Evolutionary conservation across 1,284 basidiomycete genomes (phyloP).

Genomic region (Moesziomyces globuligerus): DNA sequence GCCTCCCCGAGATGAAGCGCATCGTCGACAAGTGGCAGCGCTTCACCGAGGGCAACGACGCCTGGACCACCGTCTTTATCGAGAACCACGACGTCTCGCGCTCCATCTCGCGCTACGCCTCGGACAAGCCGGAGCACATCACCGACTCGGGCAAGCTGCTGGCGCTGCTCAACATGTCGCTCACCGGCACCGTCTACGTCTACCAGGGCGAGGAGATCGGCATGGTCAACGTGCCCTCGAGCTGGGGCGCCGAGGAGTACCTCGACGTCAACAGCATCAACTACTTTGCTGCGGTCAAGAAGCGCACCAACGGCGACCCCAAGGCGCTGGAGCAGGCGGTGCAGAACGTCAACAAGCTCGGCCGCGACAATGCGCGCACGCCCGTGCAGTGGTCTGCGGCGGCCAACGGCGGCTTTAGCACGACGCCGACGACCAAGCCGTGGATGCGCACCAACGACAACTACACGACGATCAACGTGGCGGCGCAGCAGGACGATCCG

Average conservation of each 20-base stretch:
- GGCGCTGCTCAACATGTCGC: slow-evolving; percentile 74
- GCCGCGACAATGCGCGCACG: slow-evolving; percentile 77
- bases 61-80: slow-evolving; percentile 55
- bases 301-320: slow-evolving; percentile 28
- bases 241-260: slow-evolving; percentile 76
- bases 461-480: slow-evolving; percentile 75
- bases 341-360: slow-evolving; percentile 73
- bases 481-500: slow-evolving; percentile 70
- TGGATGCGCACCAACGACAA: slow-evolving; percentile 84
- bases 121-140: slow-evolving; percentile 74
- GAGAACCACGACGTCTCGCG: slow-evolving; percentile 78
- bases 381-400: slow-evolving; percentile 77
- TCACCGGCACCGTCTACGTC: slow-evolving; percentile 77
- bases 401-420: slow-evolving; percentile 75
- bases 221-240: slow-evolving; percentile 75
- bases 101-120: slow-evolving; percentile 74
- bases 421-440: slow-evolving; percentile 70
- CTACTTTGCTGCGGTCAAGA: slow-evolving; percentile 39
- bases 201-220: slow-evolving; percentile 76
- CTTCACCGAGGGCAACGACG: slow-evolving; percentile 46
- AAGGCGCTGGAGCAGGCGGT: slow-evolving; percentile 68
- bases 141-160: slow-evolving; percentile 75
- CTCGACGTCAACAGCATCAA: slow-evolving; percentile 53
- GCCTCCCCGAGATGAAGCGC: slow-evolving; percentile 73
- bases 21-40: slow-evolving; percentile 75